phyloP scores from a whole-genome alignment of 202 grass and related monocot species.

The Zizania palustris region DNA sequence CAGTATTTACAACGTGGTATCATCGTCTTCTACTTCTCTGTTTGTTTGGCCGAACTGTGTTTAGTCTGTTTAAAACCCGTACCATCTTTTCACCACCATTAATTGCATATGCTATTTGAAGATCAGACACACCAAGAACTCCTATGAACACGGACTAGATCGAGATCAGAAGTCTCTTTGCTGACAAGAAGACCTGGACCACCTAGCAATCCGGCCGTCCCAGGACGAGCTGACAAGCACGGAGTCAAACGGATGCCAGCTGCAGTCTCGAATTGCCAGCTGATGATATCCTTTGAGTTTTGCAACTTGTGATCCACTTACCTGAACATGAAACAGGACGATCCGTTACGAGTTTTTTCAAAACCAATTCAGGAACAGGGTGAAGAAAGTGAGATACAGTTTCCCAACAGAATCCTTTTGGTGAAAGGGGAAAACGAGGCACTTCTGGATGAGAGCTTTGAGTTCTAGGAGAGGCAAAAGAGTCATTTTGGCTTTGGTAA shows the following conservation, averaged over 20 bases:
- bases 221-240: conserved; percentile 77
- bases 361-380: not conserved
- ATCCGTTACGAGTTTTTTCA: conserved; percentile 13
- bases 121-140: not conserved
- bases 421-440: not conserved
- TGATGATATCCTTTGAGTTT: conserved; percentile 57
- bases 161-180: conserved; percentile 29
- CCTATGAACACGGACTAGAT: not conserved
- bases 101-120: not conserved
- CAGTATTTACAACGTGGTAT: not conserved
- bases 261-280: conserved; percentile 70
- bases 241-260: conserved; percentile 81
- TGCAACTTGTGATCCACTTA: conserved; percentile 65
- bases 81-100: not conserved
- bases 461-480: not conserved
- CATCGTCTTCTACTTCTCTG: not conserved
- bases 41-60: not conserved
- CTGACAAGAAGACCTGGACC: conserved; percentile 44
- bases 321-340: conserved; percentile 49
- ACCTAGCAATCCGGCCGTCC: conserved; percentile 63
- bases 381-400: not conserved
- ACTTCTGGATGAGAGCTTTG: not conserved
- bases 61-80: not conserved
- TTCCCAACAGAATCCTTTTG: not conserved
- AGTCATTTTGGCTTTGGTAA: not conserved